Evolutionary conservation across 495 filamentous ascomycete genomes (phyloP).

Genomic region (Lepidopterella palustris): DNA sequence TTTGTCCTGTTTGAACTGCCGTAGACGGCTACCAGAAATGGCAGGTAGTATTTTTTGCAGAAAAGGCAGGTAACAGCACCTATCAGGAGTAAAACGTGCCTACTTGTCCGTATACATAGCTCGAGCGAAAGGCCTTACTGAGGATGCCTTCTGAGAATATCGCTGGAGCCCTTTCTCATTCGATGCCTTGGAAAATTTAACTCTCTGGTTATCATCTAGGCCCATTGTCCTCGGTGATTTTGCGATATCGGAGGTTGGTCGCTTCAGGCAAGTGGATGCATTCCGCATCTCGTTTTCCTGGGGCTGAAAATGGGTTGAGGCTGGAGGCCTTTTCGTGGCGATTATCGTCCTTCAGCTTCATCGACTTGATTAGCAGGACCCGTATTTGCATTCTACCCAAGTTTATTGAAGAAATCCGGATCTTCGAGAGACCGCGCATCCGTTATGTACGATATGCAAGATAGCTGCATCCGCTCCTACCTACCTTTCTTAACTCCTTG

Average conservation of each 20-base stretch:
- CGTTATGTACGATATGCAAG: too few relatives aligned
- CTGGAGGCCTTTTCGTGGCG: neutral
- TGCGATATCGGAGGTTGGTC: neutral
- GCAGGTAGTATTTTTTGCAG: neutral
- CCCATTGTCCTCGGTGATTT: neutral
- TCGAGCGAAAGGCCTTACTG: neutral
- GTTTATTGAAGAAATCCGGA: neutral
- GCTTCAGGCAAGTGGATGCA: neutral
- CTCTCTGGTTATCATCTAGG: neutral
- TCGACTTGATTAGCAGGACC: too few relatives aligned
- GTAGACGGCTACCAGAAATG: neutral
- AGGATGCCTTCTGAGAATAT: neutral
- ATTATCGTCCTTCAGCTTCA: neutral
- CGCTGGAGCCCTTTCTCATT: neutral
- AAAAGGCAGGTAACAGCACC: neutral
- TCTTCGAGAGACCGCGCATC: neutral
- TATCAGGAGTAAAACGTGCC: neutral
- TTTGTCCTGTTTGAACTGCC: neutral
- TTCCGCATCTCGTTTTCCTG: neutral
- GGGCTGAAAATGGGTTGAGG: neutral
- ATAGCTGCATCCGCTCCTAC: too few relatives aligned
- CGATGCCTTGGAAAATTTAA: neutral
- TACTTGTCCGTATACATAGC: neutral
- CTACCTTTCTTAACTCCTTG: too few relatives aligned
- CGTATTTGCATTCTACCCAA: neutral